A percentile compares a stretch with the other conserved stretches of the same genome.
Evolutionary conservation across 2,329 filamentous ascomycete species (phyloP).

Genomic region (Hyphodiscus sp.): DNA sequence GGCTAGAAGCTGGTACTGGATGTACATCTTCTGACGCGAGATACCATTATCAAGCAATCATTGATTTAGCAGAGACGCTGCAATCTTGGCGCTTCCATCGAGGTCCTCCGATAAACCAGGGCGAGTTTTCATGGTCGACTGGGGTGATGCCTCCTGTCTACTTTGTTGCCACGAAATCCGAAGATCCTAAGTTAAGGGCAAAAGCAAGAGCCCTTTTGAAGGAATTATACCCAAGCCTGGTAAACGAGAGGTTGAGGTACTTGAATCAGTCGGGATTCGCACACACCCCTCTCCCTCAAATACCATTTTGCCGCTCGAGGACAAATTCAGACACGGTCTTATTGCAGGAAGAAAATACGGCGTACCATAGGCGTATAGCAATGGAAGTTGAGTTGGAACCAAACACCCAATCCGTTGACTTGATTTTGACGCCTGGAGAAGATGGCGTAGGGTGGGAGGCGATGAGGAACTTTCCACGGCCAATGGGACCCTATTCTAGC

Average conservation of each 20-base stretch:
- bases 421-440: background rate
- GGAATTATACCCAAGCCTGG: background rate
- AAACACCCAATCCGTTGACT: background rate
- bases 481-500: no score
- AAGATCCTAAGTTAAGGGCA: background rate
- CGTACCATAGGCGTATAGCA: background rate
- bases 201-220: constrained; percentile 25
- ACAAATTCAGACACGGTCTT: background rate
- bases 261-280: background rate
- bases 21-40: background rate
- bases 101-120: background rate
- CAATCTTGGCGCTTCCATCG: background rate
- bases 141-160: constrained; percentile 38
- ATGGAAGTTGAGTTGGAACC: background rate
- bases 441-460: background rate
- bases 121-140: constrained; percentile 37
- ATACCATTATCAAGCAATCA: background rate
- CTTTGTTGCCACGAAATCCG: constrained; percentile 29
- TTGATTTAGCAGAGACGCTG: constrained; percentile 23
- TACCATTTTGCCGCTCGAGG: no score
- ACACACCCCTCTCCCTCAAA: no score
- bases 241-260: background rate
- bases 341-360: background rate
- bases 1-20: constrained; percentile 5
- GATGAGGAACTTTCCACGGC: background rate